Base-by-base conservation (phyloP, 2,329 filamentous ascomycete genomes). In the Hymenoscyphus infarciens region DNA sequence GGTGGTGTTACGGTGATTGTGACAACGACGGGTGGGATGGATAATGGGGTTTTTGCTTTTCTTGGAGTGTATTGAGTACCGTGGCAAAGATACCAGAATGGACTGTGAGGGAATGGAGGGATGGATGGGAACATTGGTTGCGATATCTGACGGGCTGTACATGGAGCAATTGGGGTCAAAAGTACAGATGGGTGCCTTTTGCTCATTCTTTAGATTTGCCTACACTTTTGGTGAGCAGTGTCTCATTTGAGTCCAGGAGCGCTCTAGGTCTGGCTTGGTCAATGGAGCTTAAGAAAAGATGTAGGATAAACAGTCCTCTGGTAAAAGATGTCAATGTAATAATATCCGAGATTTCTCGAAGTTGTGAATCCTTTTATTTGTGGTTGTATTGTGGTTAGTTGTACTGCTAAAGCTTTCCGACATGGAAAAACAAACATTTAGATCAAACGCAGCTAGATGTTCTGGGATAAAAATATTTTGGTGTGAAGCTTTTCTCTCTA, bases 301-400 rank as follows among this genome's bases (percentile, higher is more conserved):
- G 70, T 71, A 72, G 70, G 71, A 70, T 68, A 71, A 67, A 70
- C 67, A 72, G 70, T 63, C 70, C 67, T 69, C 7, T 49, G 33
- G 33, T 35, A 35, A 35, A 38, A 54, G 54, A 56, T 64, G 64
- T 63, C 60, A 67, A 64, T 68, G 66, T 69, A 67, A 64, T 67
- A 67, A 62, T 29, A 65, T 58, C 45, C 54, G 56, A 57, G 60
- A 57, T 57, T 29, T 39, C 27, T 57, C 16, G 33, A 42, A 19
- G 8, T 55, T 3, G 19, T 11, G 45, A 49, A 22, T 1, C 6
- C 16, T 5, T 10, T 22, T 11, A 2, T 49, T 49, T 22, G n/a
- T 22, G 3, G 45, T 49, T 22, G 45, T 49, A 1, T 45, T 25
- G 19, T 25, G 10, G 8, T 49, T 11, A 13, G 13, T 38, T 38